Conservation (phyloP, 805 yeast genomes). For the Suhomyces kilbournensis region DNA sequence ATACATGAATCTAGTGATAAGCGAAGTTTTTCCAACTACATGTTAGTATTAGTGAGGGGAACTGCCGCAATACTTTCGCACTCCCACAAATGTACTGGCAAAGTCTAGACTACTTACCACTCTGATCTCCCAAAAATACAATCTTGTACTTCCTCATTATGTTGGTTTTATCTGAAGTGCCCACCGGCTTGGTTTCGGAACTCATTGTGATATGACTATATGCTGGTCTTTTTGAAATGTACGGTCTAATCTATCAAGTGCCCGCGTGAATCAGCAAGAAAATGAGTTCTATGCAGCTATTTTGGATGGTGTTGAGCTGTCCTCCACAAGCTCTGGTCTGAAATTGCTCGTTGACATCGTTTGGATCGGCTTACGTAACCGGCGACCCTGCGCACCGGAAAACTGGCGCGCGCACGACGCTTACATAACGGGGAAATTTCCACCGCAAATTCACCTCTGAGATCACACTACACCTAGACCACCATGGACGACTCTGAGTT, state of each 20-base stretch:
- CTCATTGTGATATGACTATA: background rate
- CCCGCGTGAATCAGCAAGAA: background rate
- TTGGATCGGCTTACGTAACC: background rate
- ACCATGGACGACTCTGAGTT: conserved; percentile 83
- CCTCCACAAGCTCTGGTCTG: background rate
- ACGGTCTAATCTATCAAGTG: background rate
- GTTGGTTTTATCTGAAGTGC: conserved; percentile 29
- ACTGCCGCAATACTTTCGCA: too few relatives aligned
- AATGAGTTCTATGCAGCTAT: background rate
- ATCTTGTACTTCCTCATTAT: conserved; percentile 73
- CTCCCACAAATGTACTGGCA: too few relatives aligned
- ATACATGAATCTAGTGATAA: conserved; percentile 96
- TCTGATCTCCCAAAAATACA: conserved; percentile 95
- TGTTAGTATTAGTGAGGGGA: conserved; percentile 10
- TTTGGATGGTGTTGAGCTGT: background rate
- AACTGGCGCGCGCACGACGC: too few relatives aligned
- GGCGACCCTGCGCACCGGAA: too few relatives aligned
- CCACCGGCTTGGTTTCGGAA: conserved; percentile 4
- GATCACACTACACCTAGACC: background rate
- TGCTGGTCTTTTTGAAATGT: background rate
- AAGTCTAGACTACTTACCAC: conserved; percentile 44
- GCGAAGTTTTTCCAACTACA: conserved; percentile 87
- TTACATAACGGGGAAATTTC: background rate
- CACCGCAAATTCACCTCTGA: background rate
- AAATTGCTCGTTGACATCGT: background rate